Evolutionary conservation across 1,284 basidiomycete genomes (phyloP).

Genomic region (Fomes fomentarius): DNA sequence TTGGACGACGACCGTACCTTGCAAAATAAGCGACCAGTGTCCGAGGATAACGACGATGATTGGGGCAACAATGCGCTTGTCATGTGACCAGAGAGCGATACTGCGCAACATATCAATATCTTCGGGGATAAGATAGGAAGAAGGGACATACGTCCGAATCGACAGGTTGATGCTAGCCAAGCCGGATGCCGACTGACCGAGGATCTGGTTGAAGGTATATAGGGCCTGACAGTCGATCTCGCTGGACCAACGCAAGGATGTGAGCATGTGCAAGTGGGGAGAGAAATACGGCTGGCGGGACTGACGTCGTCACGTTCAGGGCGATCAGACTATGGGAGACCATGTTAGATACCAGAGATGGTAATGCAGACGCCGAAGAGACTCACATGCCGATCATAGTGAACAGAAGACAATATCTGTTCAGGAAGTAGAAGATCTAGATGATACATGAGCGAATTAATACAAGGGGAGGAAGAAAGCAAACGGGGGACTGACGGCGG

Average conservation of each 20-base stretch:
- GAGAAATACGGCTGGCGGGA: not conserved
- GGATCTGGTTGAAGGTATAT: conserved; percentile 73
- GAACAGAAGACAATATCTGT: conserved; percentile 69
- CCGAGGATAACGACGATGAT: conserved; percentile 66
- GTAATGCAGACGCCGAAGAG: not conserved
- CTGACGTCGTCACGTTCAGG: conserved; percentile 56
- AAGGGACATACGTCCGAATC: conserved; percentile 63
- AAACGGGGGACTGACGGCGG: conserved; percentile 30
- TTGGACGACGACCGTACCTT: conserved; percentile 52
- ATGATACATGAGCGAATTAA: not conserved
- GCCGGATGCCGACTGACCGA: conserved; percentile 74
- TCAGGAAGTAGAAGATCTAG: conserved; percentile 75
- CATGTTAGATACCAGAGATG: not conserved
- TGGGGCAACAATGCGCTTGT: conserved; percentile 55
- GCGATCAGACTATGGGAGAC: conserved; percentile 48
- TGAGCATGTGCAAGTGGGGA: no score
- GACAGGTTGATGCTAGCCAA: conserved; percentile 82
- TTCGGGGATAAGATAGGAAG: not conserved
- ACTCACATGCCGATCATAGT: conserved; percentile 69
- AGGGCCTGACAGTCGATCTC: conserved; percentile 66
- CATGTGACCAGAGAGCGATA: conserved; percentile 73
- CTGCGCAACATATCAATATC: conserved; percentile 35
- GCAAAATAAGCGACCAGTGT: conserved; percentile 78
- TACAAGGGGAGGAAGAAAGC: not conserved
- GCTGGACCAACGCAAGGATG: no score